Base-by-base conservation (phyloP, 176 grass and related monocot genomes). In the Bromus sterilis region DNA sequence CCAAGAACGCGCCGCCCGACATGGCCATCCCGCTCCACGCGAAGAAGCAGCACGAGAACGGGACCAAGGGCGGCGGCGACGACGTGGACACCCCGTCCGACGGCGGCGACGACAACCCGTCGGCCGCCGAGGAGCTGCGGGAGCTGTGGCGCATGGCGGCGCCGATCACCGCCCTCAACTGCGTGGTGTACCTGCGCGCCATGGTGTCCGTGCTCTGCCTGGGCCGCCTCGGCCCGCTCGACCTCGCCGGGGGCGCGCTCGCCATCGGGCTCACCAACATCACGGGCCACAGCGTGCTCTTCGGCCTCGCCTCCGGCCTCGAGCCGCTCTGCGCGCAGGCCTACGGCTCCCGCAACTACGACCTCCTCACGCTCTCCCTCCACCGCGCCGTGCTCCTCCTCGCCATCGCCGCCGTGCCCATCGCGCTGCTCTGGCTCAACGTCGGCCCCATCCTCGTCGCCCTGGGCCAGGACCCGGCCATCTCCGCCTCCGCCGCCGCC, bases 221-320 rank as follows among this genome's bases (percentile, higher is more conserved):
- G 0, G 96, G 96, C 18, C 88, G 96, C 0, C 96, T 99, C 1
- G 96, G 93, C 25, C 90, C 90, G 20, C 87, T 99, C 2, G 86
- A 92, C 78, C 96, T 99, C 9, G 96, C 96, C 14, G 96, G 96
- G 78, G 93, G 96, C 56, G 96, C 93, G 36, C 96, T 99, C 3
- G 94, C 96, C 51, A 93, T 99, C 78, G 96, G 96, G 3, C 94
- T 99, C 56, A 99, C 93, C 23, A 99, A 99, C 91, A 99, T 99
- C 70, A 99, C 96, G 0, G 96, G 96, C 30, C 94, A 95, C 85
- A 95, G 93, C 62, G 93, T 99, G 46, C 82, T 99, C 10, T 93
- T 99, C 72, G 96, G 96, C 39, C 93, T 99, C 2, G 96, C 96
- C 0, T 99, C 96, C 3, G 93, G 93, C 1, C 84, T 99, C 1